A percentile compares a stretch with the other conserved stretches of the same genome.
Evolutionary conservation across 2,329 filamentous ascomycete species (phyloP).

Genomic region (Trematosphaeria pertusa): DNA sequence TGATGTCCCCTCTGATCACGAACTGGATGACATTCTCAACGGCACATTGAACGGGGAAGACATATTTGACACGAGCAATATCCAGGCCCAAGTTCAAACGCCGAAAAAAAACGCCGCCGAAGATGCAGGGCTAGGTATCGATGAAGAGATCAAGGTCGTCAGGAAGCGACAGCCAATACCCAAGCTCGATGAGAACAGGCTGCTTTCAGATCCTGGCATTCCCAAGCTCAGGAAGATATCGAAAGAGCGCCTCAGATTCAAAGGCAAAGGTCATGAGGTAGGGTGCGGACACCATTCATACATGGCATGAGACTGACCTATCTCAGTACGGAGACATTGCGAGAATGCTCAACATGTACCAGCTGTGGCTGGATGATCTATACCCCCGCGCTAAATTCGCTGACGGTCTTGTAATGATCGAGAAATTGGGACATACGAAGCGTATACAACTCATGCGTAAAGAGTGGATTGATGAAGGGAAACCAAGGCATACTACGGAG

Average conservation of each 20-base stretch:
- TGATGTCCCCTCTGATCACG: conserved; percentile 50
- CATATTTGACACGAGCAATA: conserved; percentile 49
- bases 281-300: too few relatives aligned
- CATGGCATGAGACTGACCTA: too few relatives aligned
- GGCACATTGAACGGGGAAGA: conserved; percentile 70
- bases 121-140: conserved; percentile 73
- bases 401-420: conserved; percentile 87
- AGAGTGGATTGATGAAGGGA: conserved; percentile 83
- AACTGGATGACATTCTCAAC: conserved; percentile 74
- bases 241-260: conserved; percentile 74
- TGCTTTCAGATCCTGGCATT: conserved; percentile 85
- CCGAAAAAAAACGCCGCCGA: conserved; percentile 31
- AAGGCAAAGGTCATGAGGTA: conserved; percentile 94
- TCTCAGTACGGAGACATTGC: conserved; percentile 81
- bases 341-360: conserved; percentile 86
- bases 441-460: conserved; percentile 75
- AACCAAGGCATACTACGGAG: conserved; percentile 54
- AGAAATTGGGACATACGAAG: conserved; percentile 90
- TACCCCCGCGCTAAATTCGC: conserved; percentile 94
- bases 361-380: conserved; percentile 94
- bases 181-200: conserved; percentile 83
- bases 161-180: conserved; percentile 79
- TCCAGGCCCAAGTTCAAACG: conserved; percentile 16
- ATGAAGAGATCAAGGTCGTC: conserved; percentile 82
- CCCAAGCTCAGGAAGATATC: conserved; percentile 78